Base-by-base conservation (phyloP, 805 yeast species). In the Lipomyces sp. region DNA sequence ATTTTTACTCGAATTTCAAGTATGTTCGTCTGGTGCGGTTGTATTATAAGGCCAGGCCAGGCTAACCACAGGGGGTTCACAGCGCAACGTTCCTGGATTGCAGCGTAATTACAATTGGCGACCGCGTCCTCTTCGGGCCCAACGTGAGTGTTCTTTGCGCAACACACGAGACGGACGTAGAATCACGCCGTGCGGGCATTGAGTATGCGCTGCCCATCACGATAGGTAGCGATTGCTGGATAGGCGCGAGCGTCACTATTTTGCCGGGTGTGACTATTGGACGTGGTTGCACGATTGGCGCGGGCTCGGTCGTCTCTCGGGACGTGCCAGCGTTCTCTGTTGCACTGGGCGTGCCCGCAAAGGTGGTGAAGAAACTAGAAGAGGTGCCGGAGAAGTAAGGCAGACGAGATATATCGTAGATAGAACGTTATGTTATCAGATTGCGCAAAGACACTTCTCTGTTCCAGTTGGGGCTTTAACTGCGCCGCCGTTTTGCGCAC, bases 191-290 rank as follows among this genome's bases (percentile, higher is more conserved):
- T 8, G 54, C 60, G 1, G 78, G 74, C 1, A 67, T 68, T 2
- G 90, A 84, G 62, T 76, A 68, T 58, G 82, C 84, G 0, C 61
- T 65, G 33, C 83, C 84, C 4, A 74, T 84, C 28, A 69, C 63
- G 23, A 79, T 84, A 32, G 87, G 84, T 2, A 74, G 80, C 63
- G 76, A 78, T 54, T 85, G 81, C 7, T 84, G 90, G 91, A 68
- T 84, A 36, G 86, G 86, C 14, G 72, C 81, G 1, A 71, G 73
- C 36, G 79, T 69, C 14, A 68, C 70, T 1, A 73, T 84, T 7
- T 65, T 83, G 44, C 84, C 86, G 1, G 90, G 89, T 7, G 82
- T 81, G 10, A 78, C 75, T 1, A 73, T 84, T 39, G 90, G 89
- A 13, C 77, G 79, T 43, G 76, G 78, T 8, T 73, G 75, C 3